Conservation (phyloP, 2,329 filamentous ascomycete species). For the Clarireedia hainanense region DNA sequence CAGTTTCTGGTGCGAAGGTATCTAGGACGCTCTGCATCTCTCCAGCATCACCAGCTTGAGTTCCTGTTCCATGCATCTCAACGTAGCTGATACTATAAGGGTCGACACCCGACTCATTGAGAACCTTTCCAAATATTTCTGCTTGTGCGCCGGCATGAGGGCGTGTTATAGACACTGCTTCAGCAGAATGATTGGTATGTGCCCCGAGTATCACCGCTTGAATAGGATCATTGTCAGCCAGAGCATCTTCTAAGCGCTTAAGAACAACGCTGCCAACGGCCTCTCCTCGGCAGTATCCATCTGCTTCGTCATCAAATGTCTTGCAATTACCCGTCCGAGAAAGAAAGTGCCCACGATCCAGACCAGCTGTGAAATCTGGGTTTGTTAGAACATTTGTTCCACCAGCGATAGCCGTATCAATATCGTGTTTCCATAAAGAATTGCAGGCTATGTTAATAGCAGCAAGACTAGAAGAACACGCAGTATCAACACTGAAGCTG, state of each 20-base stretch:
- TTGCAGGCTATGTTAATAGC: slow-evolving; percentile 46
- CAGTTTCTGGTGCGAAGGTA: slow-evolving; percentile 17
- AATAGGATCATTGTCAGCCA: slow-evolving; percentile 36
- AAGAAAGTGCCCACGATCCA: slow-evolving; percentile 10
- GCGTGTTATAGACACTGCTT: slow-evolving; percentile 36
- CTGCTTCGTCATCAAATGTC: slow-evolving; percentile 50
- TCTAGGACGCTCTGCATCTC: slow-evolving; percentile 13
- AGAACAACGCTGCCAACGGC: slow-evolving; percentile 46
- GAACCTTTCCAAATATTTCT: slow-evolving; percentile 8
- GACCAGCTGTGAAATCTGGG: slow-evolving; percentile 30
- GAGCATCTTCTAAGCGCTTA: slow-evolving; percentile 43
- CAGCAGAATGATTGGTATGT: slow-evolving; percentile 37
- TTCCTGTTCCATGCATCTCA: slow-evolving; percentile 17
- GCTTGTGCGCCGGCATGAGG: slow-evolving; percentile 37
- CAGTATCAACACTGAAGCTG: slow-evolving; percentile 50
- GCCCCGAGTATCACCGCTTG: slow-evolving; percentile 35
- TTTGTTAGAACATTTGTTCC: slow-evolving; percentile 30
- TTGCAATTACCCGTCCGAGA: slow-evolving; percentile 21
- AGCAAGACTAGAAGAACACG: slow-evolving; percentile 49
- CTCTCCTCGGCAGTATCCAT: slow-evolving; percentile 59
- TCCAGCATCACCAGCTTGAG: slow-evolving; percentile 14
- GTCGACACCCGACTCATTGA: slow-evolving; percentile 5
- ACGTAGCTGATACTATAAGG: slow-evolving; percentile 18
- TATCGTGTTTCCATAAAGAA: slow-evolving; percentile 38
- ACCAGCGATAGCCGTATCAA: slow-evolving; percentile 34